Percentiles rank a stretch among this genome's conserved stretches.
Evolutionary conservation across 139 green algal species (phyloP).

Genomic region (Auxenochlorella protothecoides): DNA sequence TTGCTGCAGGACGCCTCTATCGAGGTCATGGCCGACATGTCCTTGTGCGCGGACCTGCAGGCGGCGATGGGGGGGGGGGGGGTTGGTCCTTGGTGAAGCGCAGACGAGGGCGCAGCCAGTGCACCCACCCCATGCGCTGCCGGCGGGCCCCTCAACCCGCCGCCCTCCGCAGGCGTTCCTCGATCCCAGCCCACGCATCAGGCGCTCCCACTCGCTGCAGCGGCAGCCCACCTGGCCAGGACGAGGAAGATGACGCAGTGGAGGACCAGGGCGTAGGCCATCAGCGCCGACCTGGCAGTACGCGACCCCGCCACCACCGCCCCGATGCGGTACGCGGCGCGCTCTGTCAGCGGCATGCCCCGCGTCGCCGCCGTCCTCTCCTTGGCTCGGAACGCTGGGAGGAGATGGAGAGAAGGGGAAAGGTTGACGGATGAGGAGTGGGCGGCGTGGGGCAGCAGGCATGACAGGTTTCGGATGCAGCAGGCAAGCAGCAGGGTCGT

Average conservation of each 20-base stretch:
- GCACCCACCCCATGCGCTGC: neutral
- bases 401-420: too few species aligned
- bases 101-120: neutral
- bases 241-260: slow-evolving; percentile 70
- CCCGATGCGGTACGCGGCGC: slow-evolving; percentile 19
- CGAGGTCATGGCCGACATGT: too few species aligned
- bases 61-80: too few species aligned
- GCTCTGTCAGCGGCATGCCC: slow-evolving; percentile 16
- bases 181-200: neutral
- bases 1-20: too few species aligned
- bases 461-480: too few species aligned
- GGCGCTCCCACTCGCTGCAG: too few species aligned
- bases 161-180: neutral
- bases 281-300: slow-evolving; percentile 30
- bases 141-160: neutral
- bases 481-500: too few species aligned
- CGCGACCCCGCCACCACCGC: slow-evolving; percentile 30
- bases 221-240: slow-evolving; percentile 23
- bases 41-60: too few species aligned
- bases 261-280: slow-evolving; percentile 74
- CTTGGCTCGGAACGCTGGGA: too few species aligned
- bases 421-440: too few species aligned
- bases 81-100: too few species aligned
- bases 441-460: too few species aligned
- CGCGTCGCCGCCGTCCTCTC: neutral